A percentile compares a stretch with the other conserved stretches of the same genome.
phyloP scores from a whole-genome alignment of 164 flowering plant species.

The Protea cynaroides region DNA sequence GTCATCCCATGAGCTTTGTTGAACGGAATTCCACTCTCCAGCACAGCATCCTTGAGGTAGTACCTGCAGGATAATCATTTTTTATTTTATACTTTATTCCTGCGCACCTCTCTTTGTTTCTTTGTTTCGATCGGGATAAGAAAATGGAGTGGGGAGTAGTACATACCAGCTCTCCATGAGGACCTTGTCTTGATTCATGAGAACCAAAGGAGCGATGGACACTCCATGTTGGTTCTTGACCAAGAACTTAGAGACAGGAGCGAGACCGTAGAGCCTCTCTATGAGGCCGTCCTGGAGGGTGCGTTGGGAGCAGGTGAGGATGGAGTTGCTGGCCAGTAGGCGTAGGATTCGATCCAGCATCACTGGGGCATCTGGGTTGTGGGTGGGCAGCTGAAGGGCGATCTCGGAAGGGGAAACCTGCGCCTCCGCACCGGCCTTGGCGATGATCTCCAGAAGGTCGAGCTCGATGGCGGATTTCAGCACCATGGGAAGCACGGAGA shows the following conservation, averaged over 20 bases:
- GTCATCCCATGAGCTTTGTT: no score
- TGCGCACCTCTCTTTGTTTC: no score
- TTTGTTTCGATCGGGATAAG: no score
- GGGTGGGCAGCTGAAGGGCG: slow-evolving; percentile 53
- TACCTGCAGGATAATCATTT: no score
- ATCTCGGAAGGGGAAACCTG: slow-evolving; percentile 46
- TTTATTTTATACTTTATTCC: no score
- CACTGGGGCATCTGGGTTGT: slow-evolving; percentile 53
- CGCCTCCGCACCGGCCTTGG: slow-evolving; percentile 47
- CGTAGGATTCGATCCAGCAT: slow-evolving; percentile 80
- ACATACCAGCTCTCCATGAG: slow-evolving; percentile 92
- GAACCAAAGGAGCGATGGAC: slow-evolving; percentile 49
- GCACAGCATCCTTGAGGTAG: no score
- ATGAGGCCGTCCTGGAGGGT: slow-evolving; percentile 36
- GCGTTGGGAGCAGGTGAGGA: slow-evolving; percentile 42
- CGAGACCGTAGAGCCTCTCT: slow-evolving; percentile 67
- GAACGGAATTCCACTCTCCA: no score
- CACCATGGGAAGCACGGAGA: slow-evolving; percentile 67
- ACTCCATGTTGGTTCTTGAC: slow-evolving; percentile 68
- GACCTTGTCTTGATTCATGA: slow-evolving; percentile 85
- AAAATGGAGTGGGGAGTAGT: no score
- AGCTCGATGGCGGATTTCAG: slow-evolving; percentile 68
- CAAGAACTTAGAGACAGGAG: slow-evolving; percentile 70
- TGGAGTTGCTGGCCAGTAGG: slow-evolving; percentile 55
- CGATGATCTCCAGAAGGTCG: slow-evolving; percentile 65